These are phyloP conservation scores for Oidium heveae DNA, from an alignment of 2,329 filamentous ascomycete genomes.

Conservation along the genomic window DNA sequence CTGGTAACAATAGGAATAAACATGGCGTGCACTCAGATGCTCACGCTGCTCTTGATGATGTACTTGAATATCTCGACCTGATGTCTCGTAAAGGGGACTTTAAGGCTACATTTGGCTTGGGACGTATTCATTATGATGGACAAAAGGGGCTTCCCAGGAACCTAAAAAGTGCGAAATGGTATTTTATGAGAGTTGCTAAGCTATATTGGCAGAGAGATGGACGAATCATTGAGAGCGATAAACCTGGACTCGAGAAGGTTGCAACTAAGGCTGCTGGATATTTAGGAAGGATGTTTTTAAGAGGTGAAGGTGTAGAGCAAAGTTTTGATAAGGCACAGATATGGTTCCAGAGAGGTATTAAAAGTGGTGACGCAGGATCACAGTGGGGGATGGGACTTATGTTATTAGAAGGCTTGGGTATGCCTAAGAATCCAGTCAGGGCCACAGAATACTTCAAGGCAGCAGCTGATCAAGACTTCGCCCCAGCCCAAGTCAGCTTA, in stretches of 20 bases:
- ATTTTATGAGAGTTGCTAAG: conserved; percentile 41
- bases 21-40: conserved; percentile 51
- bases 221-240: conserved; percentile 28
- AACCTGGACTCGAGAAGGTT: conserved; percentile 33
- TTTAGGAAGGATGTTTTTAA: conserved; percentile 45
- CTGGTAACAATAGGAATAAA: conserved; percentile 57
- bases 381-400: conserved; percentile 46
- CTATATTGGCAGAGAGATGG: conserved; percentile 44
- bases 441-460: conserved; percentile 40
- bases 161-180: conserved; percentile 35
- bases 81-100: conserved; percentile 52
- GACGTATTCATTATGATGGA: conserved; percentile 45
- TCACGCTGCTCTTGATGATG: conserved; percentile 71
- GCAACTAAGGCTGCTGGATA: conserved; percentile 46
- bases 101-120: conserved; percentile 42
- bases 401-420: conserved; percentile 41
- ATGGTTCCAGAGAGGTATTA: conserved; percentile 43
- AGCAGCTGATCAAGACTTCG: conserved; percentile 41
- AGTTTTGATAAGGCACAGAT: conserved; percentile 35
- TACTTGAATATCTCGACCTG: conserved; percentile 67
- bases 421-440: conserved; percentile 31
- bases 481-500: conserved; percentile 38
- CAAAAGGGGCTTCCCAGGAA: conserved; percentile 34
- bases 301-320: conserved; percentile 44
- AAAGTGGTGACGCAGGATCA: conserved; percentile 36